phyloP scores from a whole-genome alignment of 2,329 filamentous ascomycete species.

The Pezicula radicicola region DNA sequence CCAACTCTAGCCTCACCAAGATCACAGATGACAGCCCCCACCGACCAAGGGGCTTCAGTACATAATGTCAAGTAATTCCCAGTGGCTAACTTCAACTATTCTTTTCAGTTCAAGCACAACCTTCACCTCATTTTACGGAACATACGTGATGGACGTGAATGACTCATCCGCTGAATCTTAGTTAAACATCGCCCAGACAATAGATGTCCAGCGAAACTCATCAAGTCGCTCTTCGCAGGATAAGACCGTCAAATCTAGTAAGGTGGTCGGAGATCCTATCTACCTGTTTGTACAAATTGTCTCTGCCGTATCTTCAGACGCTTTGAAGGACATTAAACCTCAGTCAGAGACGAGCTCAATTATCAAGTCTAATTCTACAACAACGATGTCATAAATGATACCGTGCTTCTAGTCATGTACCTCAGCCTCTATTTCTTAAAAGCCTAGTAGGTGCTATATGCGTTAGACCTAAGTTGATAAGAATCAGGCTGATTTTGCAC shows the following conservation, averaged over 20 bases:
- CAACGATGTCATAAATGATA: too few species aligned
- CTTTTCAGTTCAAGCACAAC: background rate
- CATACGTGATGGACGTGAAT: constrained; percentile 1
- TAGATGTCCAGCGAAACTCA: background rate
- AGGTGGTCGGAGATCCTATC: constrained; percentile 3
- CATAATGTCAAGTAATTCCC: background rate
- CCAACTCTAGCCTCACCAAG: background rate
- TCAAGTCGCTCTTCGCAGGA: constrained; percentile 1
- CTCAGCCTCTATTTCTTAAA: too few species aligned
- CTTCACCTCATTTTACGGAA: background rate
- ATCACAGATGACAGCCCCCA: background rate
- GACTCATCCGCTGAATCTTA: constrained; percentile 5
- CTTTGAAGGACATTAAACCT: background rate
- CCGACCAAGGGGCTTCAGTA: background rate
- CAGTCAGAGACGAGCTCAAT: background rate
- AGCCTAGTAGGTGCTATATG: too few species aligned
- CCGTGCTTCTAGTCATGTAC: too few species aligned
- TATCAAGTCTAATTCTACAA: too few species aligned
- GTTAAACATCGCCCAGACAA: constrained; percentile 1
- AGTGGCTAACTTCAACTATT: background rate
- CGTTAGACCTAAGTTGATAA: too few species aligned
- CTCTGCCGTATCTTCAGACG: constrained; percentile 2
- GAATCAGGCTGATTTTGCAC: too few species aligned
- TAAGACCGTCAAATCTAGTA: background rate
- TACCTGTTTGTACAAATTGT: constrained; percentile 5